phyloP scores from a whole-genome alignment of 1,284 basidiomycete genomes.

The Mycosarcoma maydis region DNA sequence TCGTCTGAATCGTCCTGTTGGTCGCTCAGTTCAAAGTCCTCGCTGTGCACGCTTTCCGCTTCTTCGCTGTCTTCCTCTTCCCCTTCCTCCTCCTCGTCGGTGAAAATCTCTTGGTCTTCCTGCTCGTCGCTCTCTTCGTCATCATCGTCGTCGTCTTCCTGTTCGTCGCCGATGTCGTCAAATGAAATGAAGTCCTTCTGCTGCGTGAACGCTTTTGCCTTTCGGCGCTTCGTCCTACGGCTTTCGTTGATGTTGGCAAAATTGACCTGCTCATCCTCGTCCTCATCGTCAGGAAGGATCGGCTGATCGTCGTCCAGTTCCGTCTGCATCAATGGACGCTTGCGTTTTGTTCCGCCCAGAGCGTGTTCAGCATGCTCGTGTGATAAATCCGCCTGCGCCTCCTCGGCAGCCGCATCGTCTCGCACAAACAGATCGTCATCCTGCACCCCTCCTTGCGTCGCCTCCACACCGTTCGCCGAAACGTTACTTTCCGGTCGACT shows the following conservation, averaged over 20 bases:
- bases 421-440: slow-evolving; percentile 51
- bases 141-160: slow-evolving; percentile 16
- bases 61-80: slow-evolving; percentile 14
- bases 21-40: slow-evolving; percentile 40
- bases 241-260: slow-evolving; percentile 11
- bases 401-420: slow-evolving; percentile 49
- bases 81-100: slow-evolving; percentile 7
- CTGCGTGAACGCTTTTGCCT: slow-evolving; percentile 45
- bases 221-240: slow-evolving; percentile 13
- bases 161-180: slow-evolving; percentile 42
- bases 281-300: slow-evolving; percentile 6
- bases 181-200: slow-evolving; percentile 63
- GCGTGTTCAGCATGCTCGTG: slow-evolving; percentile 3
- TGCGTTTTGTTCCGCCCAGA: slow-evolving; percentile 14
- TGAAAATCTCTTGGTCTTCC: slow-evolving; percentile 8
- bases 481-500: slow-evolving; percentile 3
- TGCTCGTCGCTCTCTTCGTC: slow-evolving; percentile 10
- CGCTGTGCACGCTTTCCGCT: slow-evolving; percentile 40
- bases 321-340: slow-evolving; percentile 31
- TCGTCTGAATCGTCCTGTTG: slow-evolving; percentile 9
- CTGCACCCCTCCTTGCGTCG: slow-evolving; percentile 15
- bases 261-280: slow-evolving; percentile 14
- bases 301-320: slow-evolving; percentile 20
- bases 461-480: slow-evolving; percentile 1
- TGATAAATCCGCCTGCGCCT: slow-evolving; percentile 14